These are phyloP conservation scores for Stromatinia cepivora DNA, from an alignment of 2,329 filamentous ascomycete genomes.

Conservation along the genomic window DNA sequence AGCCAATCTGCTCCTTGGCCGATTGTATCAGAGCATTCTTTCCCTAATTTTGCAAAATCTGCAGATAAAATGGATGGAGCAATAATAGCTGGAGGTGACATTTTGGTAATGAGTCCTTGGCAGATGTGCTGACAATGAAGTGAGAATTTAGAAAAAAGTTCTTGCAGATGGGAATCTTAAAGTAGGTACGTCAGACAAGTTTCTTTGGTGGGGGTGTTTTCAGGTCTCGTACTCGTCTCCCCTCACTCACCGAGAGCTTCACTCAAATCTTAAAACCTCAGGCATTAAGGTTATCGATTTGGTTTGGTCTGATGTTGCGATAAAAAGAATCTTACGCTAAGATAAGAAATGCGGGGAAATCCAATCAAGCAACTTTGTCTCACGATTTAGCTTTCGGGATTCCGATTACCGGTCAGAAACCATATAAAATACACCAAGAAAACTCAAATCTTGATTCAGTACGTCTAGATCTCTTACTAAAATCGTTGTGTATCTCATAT, in stretches of 20 bases:
- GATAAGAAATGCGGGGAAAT: slow-evolving; percentile 21
- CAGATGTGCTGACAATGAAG: slow-evolving; percentile 11
- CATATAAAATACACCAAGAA: neutral
- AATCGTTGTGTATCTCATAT: neutral
- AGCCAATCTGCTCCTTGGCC: slow-evolving; percentile 77
- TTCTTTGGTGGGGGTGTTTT: neutral
- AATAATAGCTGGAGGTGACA: slow-evolving; percentile 91
- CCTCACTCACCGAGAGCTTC: neutral
- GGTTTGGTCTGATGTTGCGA: neutral
- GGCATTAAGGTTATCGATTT: neutral
- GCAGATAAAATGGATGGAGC: slow-evolving; percentile 97
- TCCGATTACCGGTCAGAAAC: neutral
- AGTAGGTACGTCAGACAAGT: neutral
- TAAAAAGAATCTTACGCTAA: neutral
- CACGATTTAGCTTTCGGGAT: neutral
- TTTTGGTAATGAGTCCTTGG: slow-evolving; percentile 43
- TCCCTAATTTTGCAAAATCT: slow-evolving; percentile 87
- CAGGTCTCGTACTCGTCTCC: neutral
- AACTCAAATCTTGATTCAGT: neutral
- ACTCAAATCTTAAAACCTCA: neutral
- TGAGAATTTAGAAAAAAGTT: neutral
- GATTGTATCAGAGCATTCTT: slow-evolving; percentile 85
- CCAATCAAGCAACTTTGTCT: neutral
- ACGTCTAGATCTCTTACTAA: neutral
- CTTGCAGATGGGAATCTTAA: neutral